Evolutionary conservation across 2,329 filamentous ascomycete species (phyloP).

Genomic region (Lachnellula willkommii): DNA sequence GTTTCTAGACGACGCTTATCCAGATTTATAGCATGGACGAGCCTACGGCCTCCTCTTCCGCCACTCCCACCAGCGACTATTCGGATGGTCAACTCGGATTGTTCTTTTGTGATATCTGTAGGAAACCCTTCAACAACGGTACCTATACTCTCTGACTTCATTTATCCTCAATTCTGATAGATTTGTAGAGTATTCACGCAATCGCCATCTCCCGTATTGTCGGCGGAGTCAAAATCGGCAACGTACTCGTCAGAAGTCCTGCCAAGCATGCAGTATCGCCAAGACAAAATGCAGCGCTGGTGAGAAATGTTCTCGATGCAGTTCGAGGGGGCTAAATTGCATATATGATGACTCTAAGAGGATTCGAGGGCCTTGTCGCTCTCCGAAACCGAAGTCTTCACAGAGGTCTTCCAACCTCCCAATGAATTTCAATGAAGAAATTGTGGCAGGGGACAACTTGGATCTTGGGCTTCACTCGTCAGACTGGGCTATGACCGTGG

Average conservation of each 20-base stretch:
- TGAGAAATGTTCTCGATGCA: slow-evolving; percentile 19
- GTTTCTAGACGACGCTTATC: too few relatives aligned
- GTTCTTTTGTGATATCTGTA: neutral
- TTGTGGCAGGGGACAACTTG: neutral
- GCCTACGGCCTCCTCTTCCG: too few relatives aligned
- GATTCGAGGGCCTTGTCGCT: neutral
- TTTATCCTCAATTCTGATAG: neutral
- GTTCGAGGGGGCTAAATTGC: slow-evolving; percentile 18
- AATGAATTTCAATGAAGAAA: neutral
- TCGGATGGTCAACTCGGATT: neutral
- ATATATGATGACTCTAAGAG: slow-evolving; percentile 10
- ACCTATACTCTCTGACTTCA: neutral
- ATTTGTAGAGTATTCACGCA: slow-evolving; percentile 3
- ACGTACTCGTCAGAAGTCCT: slow-evolving; percentile 17
- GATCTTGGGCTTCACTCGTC: neutral
- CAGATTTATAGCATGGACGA: too few relatives aligned
- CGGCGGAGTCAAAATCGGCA: slow-evolving; percentile 12
- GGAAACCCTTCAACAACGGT: neutral
- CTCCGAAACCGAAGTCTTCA: neutral
- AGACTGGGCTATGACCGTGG: neutral
- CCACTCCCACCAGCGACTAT: neutral
- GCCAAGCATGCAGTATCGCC: slow-evolving; percentile 20
- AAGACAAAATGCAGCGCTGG: slow-evolving; percentile 25
- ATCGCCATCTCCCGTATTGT: slow-evolving; percentile 24
- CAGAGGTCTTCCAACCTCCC: neutral